phyloP scores from a whole-genome alignment of 169 alveolate genomes.

The Eimeria maxima region DNA sequence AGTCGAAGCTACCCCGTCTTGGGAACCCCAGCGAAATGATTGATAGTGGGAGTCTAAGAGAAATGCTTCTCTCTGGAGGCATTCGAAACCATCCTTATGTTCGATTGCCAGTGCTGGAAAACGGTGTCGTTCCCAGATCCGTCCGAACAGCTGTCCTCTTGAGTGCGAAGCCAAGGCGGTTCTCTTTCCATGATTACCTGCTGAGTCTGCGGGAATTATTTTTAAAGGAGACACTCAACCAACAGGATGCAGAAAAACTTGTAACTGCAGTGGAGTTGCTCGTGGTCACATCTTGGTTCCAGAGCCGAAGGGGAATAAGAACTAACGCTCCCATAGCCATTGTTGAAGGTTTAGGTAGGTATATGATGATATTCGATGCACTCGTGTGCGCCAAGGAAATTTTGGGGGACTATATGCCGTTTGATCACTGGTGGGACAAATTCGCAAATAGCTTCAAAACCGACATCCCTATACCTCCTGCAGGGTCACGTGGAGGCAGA shows the following conservation, averaged over 20 bases:
- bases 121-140: not conserved
- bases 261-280: not conserved
- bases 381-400: not conserved
- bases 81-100: not conserved
- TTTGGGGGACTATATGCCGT: not conserved
- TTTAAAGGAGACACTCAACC: not conserved
- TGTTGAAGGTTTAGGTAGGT: not conserved
- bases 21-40: not conserved
- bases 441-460: slow-evolving; percentile 8
- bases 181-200: not conserved
- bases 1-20: not conserved
- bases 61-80: not conserved
- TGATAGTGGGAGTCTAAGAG: no score
- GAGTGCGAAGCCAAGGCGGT: no score
- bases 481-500: no score
- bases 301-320: not conserved
- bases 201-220: not conserved
- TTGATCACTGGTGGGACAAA: not conserved
- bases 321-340: not conserved
- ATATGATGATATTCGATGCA: not conserved
- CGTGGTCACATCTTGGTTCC: not conserved
- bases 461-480: not conserved
- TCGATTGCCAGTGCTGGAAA: not conserved
- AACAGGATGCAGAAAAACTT: not conserved
- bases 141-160: not conserved